These are phyloP conservation scores for Phytophthora sansomeana DNA, from an alignment of 352 stramenopile species.

Conservation along the genomic window DNA sequence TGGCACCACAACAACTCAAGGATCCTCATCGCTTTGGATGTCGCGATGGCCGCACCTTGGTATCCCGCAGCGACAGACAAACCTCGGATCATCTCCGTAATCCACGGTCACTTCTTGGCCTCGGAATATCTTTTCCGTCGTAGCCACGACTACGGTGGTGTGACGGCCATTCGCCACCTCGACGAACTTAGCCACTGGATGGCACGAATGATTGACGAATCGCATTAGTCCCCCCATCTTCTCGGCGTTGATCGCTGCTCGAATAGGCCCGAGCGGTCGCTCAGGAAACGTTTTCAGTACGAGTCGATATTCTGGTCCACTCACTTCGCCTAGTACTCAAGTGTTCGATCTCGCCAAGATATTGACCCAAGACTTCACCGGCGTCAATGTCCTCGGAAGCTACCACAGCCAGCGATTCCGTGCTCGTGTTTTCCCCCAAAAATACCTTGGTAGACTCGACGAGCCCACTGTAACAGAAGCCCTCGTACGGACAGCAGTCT, in stretches of 20 bases:
- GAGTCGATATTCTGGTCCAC: slow-evolving; percentile 1
- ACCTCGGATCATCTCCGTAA: slow-evolving; percentile 14
- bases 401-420: neutral
- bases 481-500: slow-evolving; percentile 6
- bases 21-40: neutral
- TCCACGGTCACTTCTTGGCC: slow-evolving; percentile 19
- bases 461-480: slow-evolving; percentile 8
- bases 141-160: slow-evolving; percentile 10
- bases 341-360: slow-evolving; percentile 14
- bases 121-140: neutral
- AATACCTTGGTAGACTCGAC: slow-evolving; percentile 2
- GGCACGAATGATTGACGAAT: slow-evolving; percentile 13
- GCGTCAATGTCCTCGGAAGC: slow-evolving; percentile 4
- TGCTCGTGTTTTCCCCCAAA: too few species aligned
- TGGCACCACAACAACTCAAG: too few species aligned
- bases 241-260: neutral
- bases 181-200: slow-evolving; percentile 2
- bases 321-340: neutral
- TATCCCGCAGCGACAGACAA: slow-evolving; percentile 6
- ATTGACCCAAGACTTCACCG: slow-evolving; percentile 9
- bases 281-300: neutral
- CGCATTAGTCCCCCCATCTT: slow-evolving; percentile 4
- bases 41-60: neutral
- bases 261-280: neutral
- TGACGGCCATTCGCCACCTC: slow-evolving; percentile 14